A percentile compares a stretch with the other conserved stretches of the same genome.
phyloP scores from a whole-genome alignment of 139 green algal genomes.

The Chlorella ohadii region DNA sequence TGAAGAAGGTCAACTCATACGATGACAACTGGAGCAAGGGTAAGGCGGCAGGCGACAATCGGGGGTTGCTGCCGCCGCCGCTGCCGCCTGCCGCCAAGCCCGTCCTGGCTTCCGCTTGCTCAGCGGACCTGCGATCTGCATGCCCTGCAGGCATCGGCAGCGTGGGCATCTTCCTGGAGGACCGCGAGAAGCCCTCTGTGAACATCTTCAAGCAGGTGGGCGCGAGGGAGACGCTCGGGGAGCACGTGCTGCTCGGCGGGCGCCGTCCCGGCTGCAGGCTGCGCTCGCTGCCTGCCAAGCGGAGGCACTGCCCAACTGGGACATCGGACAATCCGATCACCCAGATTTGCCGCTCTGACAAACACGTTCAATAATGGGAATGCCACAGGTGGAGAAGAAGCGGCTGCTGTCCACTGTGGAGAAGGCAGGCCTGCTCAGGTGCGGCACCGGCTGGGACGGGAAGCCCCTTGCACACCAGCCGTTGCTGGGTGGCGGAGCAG shows the following conservation, averaged over 20 bases:
- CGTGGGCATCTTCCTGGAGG: constrained; percentile 56
- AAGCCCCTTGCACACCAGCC: too few relatives aligned
- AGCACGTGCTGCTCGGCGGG: too few relatives aligned
- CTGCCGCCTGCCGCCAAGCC: background rate
- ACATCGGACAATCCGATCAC: too few relatives aligned
- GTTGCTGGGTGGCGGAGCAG: too few relatives aligned
- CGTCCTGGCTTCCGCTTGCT: background rate
- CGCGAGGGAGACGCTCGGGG: background rate
- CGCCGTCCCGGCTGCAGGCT: too few relatives aligned
- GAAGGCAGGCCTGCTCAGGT: constrained; percentile 68
- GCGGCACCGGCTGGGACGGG: too few relatives aligned
- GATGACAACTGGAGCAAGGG: constrained; percentile 49
- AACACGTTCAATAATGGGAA: too few relatives aligned
- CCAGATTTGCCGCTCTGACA: too few relatives aligned
- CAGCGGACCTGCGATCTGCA: too few relatives aligned
- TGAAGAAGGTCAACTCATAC: constrained; percentile 44
- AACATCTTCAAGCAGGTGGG: constrained; percentile 40
- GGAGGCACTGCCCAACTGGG: too few relatives aligned
- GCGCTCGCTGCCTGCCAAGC: too few relatives aligned
- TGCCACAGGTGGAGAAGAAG: constrained; percentile 77
- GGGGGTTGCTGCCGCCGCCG: background rate
- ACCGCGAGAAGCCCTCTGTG: constrained; percentile 46
- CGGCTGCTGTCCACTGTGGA: constrained; percentile 88
- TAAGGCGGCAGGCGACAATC: background rate
- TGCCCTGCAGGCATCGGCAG: constrained; percentile 45